phyloP scores from a whole-genome alignment of 2,329 filamentous ascomycete genomes.

The Fusarium dlaminii region DNA sequence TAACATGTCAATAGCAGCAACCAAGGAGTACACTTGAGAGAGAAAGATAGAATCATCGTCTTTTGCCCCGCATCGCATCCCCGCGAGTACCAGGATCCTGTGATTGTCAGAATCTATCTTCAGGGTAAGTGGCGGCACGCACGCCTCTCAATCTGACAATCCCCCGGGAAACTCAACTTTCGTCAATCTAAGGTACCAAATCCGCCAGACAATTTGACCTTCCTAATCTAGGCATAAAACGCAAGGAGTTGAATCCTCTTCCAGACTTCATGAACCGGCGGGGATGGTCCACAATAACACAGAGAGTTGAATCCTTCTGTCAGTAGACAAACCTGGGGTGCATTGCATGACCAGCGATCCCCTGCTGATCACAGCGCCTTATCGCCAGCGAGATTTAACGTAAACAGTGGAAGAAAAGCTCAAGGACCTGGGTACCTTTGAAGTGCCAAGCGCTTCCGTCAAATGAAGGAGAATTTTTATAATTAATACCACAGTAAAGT shows the following conservation, averaged over 20 bases:
- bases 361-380: background rate
- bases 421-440: background rate
- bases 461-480: background rate
- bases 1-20: background rate
- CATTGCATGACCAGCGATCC: background rate
- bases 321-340: background rate
- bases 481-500: background rate
- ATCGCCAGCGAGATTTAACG: too few species aligned
- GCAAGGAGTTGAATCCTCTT: background rate
- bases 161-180: background rate
- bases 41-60: background rate
- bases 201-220: background rate
- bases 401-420: background rate
- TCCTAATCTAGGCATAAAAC: background rate
- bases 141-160: too few species aligned
- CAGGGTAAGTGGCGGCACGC: background rate
- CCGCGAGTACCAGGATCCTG: too few species aligned
- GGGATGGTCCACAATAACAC: background rate
- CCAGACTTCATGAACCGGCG: background rate
- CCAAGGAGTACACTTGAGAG: background rate
- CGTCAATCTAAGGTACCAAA: background rate
- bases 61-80: accelerated
- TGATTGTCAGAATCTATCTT: background rate
- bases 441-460: too few species aligned
- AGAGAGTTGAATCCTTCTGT: background rate